Base-by-base conservation (phyloP, 169 alveolate species). In the Fabrea salina region DNA sequence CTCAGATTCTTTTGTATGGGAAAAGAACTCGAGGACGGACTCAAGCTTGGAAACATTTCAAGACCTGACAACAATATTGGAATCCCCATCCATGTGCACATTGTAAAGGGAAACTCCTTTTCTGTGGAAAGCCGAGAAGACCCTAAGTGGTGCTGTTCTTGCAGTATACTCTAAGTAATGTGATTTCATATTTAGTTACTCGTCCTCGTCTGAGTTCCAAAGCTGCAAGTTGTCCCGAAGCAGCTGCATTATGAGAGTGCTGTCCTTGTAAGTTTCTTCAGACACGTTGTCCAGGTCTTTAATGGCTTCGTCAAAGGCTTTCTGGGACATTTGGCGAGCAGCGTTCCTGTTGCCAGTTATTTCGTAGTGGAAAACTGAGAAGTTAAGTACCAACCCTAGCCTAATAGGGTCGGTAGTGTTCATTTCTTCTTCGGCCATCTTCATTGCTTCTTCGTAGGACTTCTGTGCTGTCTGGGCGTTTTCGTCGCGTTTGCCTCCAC, bases 281-380 rank as follows among this genome's bases (percentile, higher is more conserved):
- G 93, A 85, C 54, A 97, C 98, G 83, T 92, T 91, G 89, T 97
- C 99, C 71, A 97, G 86, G 70, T 96, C 98, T 35, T 98, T 94
- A 66, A 97, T 97, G 66, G 99, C 99, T 72, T 94, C 98, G 79
- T 97, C 99, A 80, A 97, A 96, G 30, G 99, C 98, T 57, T 91
- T 93, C 79, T 96, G 95, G 32, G 99, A 99, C 97, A 98, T 94
- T 70, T 96, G 96, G 89, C 99, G 96, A 59, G 99, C 99, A 91
- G 96, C 97, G 70, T 96, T 97, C n/a, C 99, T 99, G 83, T 97
- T 96, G 80, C 94, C 94, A 88, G 97, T 91, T 40, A 98, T 98
- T 91, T 98, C 99, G 87, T 98, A 98, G 93, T 96, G 96, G 95
- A 98, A 98, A 61, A 98, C 98, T 22, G 99, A 97, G 94, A 94